These are phyloP conservation scores for Jamesozyma piceae DNA, from an alignment of 805 yeast species.

Conservation along the genomic window DNA sequence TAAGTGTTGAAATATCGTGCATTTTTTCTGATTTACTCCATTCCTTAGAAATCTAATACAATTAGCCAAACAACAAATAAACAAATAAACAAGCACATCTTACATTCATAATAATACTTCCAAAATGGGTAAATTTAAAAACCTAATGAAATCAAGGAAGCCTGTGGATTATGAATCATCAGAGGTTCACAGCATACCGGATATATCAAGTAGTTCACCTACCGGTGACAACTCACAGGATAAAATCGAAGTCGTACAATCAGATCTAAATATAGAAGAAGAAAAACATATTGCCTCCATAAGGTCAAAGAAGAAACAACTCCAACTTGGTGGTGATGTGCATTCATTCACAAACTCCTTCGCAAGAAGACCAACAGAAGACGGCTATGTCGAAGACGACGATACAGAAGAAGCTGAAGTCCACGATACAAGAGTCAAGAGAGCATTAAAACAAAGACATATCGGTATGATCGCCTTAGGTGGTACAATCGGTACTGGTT, in stretches of 20 bases:
- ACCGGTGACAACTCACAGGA: constrained; percentile 2
- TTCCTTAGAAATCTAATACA: too few relatives aligned
- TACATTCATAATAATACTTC: too few relatives aligned
- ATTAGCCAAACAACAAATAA: too few relatives aligned
- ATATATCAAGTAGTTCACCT: background rate
- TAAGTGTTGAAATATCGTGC: too few relatives aligned
- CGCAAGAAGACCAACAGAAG: constrained; percentile 4
- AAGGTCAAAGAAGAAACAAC: constrained; percentile 1
- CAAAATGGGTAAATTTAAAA: constrained; percentile 9
- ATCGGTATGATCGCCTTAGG: constrained; percentile 66
- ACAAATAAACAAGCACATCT: too few relatives aligned
- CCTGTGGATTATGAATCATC: constrained; percentile 2
- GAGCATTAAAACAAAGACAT: constrained; percentile 54
- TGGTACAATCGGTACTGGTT: constrained; percentile 67
- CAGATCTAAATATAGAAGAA: background rate
- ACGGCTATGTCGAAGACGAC: constrained; percentile 8
- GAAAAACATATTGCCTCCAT: background rate
- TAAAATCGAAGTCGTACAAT: constrained; percentile 6
- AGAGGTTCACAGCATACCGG: constrained; percentile 1
- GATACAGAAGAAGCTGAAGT: constrained; percentile 27
- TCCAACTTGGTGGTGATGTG: constrained; percentile 4
- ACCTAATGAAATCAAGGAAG: constrained; percentile 7
- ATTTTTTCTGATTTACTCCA: too few relatives aligned
- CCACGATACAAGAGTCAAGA: constrained; percentile 38
- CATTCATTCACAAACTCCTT: constrained; percentile 6